Base-by-base conservation (phyloP, 208 protist species). In the Trypanosoma brucei region DNA sequence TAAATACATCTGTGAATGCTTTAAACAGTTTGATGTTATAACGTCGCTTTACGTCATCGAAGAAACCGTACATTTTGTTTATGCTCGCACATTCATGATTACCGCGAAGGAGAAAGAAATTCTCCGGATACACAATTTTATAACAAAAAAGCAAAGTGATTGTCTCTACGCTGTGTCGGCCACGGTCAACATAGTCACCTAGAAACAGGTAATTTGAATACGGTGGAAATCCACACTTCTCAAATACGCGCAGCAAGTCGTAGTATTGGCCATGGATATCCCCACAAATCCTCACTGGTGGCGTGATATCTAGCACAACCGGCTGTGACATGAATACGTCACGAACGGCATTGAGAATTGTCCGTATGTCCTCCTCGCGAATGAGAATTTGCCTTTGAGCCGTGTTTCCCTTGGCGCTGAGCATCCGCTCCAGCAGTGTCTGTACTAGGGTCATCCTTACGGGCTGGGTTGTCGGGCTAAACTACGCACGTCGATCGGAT, bases 61-160 rank as follows among this genome's bases (percentile, higher is more conserved):
- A 99, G 72, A 99, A 99, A 14, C 98, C 98, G 74, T 99, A 99
- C 31, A 99, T 91, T 51, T 96, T 68, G 81, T 99, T 99, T 68
- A 99, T 99, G 33, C 91, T 94, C 31, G 98, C 98, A 69, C 98
- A 98, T 72, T 99, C 98, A 67, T 99, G 98, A 74, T 99, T 99
- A 30, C 98, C 98, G 33, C 98, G 83, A 1, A 99, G 80, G 55
- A 99, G 84, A 60, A 97, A 99, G 68, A 99, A 97, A 62, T 98
- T 98, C 46, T 93, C 79, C 7, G 97, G 97, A 52, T 96, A 98
- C 65, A 98, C 94, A 55, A 98, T 96, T 65, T 99, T 99, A 68
- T 98, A 92, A 2, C 93, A 90, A 7, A 98, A 78, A 3, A 98
- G 74, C 0, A 96, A 84, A 42, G 86, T 69, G 0, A 94, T 59